These are phyloP conservation scores for Senna tora DNA, from an alignment of 306 rosid genomes.

Conservation along the genomic window DNA sequence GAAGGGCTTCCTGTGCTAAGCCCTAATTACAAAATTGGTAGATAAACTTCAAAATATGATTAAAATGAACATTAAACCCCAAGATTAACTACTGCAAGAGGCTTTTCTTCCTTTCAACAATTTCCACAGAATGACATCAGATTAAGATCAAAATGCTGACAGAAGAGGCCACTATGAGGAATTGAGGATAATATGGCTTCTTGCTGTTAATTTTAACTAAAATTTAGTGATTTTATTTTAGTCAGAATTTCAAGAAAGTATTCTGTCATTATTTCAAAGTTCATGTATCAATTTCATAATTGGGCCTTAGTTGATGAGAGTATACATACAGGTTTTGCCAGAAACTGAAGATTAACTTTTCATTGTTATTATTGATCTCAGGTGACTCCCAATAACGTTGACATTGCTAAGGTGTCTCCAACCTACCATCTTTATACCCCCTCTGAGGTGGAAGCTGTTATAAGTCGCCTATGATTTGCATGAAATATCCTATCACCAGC, in stretches of 20 bases:
- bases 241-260: neutral
- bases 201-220: neutral
- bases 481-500: constrained; percentile 19
- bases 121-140: neutral
- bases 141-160: neutral
- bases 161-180: too few relatives aligned
- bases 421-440: constrained; percentile 86
- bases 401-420: constrained; percentile 90
- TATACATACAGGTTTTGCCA: neutral
- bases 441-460: constrained; percentile 91
- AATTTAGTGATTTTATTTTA: too few relatives aligned
- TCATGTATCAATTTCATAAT: too few relatives aligned
- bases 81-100: neutral
- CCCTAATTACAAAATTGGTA: neutral
- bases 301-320: neutral
- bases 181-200: neutral
- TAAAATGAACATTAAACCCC: neutral
- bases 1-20: neutral
- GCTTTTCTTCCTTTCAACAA: neutral
- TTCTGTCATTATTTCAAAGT: neutral
- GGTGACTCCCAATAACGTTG: constrained; percentile 99
- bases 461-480: constrained; percentile 68
- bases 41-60: neutral
- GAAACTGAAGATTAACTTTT: neutral
- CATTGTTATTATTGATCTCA: constrained; percentile 28